These are phyloP conservation scores for Globisporangium perplexum DNA, from an alignment of 352 stramenopile genomes.

Conservation along the genomic window DNA sequence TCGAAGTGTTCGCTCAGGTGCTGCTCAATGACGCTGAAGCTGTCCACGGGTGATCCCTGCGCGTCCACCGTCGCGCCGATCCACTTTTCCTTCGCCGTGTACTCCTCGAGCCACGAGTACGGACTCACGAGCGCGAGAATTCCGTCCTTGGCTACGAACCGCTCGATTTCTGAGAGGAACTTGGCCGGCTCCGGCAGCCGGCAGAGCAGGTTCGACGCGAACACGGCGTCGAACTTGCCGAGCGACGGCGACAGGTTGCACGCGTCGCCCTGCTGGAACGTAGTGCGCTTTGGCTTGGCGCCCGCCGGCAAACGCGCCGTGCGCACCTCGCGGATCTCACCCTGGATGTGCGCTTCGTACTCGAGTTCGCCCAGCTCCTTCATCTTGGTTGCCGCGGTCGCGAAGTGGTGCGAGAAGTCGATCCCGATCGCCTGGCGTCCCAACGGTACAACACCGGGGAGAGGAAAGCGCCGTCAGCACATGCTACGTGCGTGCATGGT, in stretches of 20 bases:
- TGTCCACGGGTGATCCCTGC: conserved; percentile 46
- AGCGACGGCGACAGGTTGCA: conserved; percentile 78
- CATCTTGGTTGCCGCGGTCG: conserved; percentile 83
- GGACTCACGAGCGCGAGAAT: conserved; percentile 94
- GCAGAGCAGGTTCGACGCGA: conserved; percentile 95
- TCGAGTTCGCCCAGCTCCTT: conserved; percentile 68
- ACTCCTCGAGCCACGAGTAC: conserved; percentile 97
- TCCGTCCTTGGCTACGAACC: conserved; percentile 88
- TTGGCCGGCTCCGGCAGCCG: conserved; percentile 89
- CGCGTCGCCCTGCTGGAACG: conserved; percentile 94
- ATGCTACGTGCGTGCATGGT: no score
- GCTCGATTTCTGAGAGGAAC: conserved; percentile 84
- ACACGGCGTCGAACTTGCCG: conserved; percentile 92
- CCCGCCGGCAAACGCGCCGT: conserved; percentile 58
- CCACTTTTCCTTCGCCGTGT: conserved; percentile 90
- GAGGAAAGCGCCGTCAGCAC: not conserved
- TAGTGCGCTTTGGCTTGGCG: conserved; percentile 50
- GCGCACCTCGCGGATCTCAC: conserved; percentile 63
- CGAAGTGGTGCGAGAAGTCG: conserved; percentile 92
- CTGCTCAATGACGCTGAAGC: conserved; percentile 56
- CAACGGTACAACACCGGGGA: no score
- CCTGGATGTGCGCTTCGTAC: conserved; percentile 88
- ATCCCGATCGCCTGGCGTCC: conserved; percentile 78
- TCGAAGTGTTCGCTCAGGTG: conserved; percentile 64
- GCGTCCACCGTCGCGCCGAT: conserved; percentile 54